Percentiles rank a stretch among this genome's conserved stretches.
Conservation (phyloP, 2,329 filamentous ascomycete genomes). For the Penicillium thymicola region DNA sequence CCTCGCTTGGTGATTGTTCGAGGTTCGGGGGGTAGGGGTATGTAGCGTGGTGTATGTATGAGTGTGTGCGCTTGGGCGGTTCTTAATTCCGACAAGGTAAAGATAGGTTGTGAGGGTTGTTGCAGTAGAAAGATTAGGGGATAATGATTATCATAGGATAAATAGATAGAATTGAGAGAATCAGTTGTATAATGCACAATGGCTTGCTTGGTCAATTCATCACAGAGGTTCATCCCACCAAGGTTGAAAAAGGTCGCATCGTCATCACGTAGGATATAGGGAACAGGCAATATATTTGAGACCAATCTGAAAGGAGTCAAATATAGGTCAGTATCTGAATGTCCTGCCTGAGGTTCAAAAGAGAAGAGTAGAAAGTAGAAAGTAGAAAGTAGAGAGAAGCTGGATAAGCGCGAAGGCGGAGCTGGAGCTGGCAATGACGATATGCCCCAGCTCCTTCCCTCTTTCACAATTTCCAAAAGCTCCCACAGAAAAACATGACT, state of each 20-base stretch:
- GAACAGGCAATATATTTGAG: background rate
- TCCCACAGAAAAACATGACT: slow-evolving; percentile 24
- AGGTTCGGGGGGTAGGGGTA: background rate
- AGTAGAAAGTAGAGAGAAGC: background rate
- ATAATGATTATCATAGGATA: background rate
- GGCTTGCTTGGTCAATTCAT: slow-evolving; percentile 4
- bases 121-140: background rate
- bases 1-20: background rate
- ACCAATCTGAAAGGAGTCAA: background rate
- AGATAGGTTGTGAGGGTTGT: background rate
- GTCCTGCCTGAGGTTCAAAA: background rate
- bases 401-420: slow-evolving; percentile 5
- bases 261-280: background rate
- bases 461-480: background rate
- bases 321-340: background rate
- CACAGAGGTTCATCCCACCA: slow-evolving; percentile 11
- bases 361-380: background rate
- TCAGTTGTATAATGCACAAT: slow-evolving; percentile 9
- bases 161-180: background rate
- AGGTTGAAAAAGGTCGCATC: background rate
- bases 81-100: slow-evolving; percentile 8
- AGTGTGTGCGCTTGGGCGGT: slow-evolving; percentile 3
- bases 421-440: slow-evolving; percentile 8
- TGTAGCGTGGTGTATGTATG: slow-evolving; percentile 3
- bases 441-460: slow-evolving; percentile 4